Evolutionary conservation across 345 rosid species (phyloP).

Genomic region (Geranium rotundifolium): DNA sequence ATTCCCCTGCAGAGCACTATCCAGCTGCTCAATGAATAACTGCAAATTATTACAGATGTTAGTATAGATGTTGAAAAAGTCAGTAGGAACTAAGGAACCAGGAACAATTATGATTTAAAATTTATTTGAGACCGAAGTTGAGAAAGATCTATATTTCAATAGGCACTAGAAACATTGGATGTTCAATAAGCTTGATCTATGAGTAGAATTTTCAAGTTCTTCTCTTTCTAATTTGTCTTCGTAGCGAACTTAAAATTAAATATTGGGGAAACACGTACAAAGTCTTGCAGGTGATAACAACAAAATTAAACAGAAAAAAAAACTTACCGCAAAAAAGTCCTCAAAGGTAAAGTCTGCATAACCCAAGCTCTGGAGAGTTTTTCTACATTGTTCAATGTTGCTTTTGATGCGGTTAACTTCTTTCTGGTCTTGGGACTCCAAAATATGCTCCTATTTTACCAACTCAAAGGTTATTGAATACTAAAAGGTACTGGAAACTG

Average conservation of each 20-base stretch:
- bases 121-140: not conserved
- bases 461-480: constrained; percentile 9
- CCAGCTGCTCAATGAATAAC: constrained; percentile 95
- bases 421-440: constrained; percentile 67
- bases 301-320: not conserved
- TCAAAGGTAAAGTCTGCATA: constrained; percentile 89
- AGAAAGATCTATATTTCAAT: too few relatives aligned
- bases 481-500: constrained; percentile 5
- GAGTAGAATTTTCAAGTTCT: not conserved
- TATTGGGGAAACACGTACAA: not conserved
- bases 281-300: not conserved
- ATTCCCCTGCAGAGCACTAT: constrained; percentile 66
- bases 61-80: constrained; percentile 1
- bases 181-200: not conserved
- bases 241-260: not conserved
- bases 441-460: constrained; percentile 56
- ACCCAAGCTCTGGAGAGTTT: constrained; percentile 82
- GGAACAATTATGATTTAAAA: not conserved
- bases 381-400: constrained; percentile 85
- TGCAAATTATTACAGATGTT: constrained; percentile 19
- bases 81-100: not conserved
- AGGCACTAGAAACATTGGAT: not conserved
- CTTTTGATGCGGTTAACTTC: constrained; percentile 78
- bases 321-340: constrained; percentile 80
- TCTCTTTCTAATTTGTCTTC: not conserved